These are phyloP conservation scores for Datura wrightii DNA, from an alignment of 257 asterid species.

Conservation along the genomic window DNA sequence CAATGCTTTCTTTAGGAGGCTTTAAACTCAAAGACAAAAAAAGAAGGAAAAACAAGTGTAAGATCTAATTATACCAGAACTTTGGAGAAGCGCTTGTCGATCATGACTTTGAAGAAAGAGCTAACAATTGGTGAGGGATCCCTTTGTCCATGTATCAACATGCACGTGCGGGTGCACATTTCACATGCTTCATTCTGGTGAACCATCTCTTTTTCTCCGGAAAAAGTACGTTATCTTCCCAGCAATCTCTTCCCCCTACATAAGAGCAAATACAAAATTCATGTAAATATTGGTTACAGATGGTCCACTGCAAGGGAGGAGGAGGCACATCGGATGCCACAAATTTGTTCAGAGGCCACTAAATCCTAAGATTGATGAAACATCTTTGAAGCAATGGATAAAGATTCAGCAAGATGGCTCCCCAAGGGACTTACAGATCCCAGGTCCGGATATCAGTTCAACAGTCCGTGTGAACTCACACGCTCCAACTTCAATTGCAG, in stretches of 20 bases:
- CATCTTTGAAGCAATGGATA: slow-evolving; percentile 5
- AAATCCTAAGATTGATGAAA: neutral
- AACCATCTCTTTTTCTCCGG: slow-evolving; percentile 12
- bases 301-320: slow-evolving; percentile 10
- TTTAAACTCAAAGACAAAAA: neutral
- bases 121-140: slow-evolving; percentile 19
- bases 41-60: neutral
- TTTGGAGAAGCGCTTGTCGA: slow-evolving; percentile 34
- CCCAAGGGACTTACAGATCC: neutral
- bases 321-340: neutral
- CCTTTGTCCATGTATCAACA: slow-evolving; percentile 34
- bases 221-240: neutral
- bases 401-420: neutral
- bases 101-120: slow-evolving; percentile 47
- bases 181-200: slow-evolving; percentile 28
- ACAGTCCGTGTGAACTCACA: neutral
- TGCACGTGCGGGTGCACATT: slow-evolving; percentile 34
- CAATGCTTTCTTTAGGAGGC: neutral
- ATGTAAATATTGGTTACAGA: neutral
- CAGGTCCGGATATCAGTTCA: neutral
- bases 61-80: slow-evolving; percentile 39
- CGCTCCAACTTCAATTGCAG: neutral
- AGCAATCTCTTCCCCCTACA: slow-evolving; percentile 13
- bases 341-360: slow-evolving; percentile 27
- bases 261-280: neutral